phyloP scores from a whole-genome alignment of 176 grass and related monocot species.

The Cymbopogon citratus region DNA sequence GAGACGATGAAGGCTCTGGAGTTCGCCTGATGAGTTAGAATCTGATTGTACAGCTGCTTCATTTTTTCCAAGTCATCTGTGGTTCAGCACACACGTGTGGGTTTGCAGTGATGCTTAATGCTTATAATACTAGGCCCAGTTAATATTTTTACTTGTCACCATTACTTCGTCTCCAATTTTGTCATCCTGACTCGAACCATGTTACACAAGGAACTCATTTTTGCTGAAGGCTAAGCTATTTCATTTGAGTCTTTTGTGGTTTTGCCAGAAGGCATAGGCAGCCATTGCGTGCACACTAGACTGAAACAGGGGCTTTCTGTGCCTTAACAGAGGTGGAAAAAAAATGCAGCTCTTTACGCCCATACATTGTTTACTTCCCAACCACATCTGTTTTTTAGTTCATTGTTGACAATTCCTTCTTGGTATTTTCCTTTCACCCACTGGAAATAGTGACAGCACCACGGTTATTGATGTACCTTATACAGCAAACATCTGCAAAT shows the following conservation, averaged over 20 bases:
- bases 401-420: too few relatives aligned
- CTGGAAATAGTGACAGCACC: too few relatives aligned
- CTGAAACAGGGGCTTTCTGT: not conserved
- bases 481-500: too few relatives aligned
- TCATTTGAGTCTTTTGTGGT: not conserved
- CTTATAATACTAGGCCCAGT: not conserved
- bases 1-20: constrained; percentile 37
- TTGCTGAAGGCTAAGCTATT: not conserved
- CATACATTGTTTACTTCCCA: too few relatives aligned
- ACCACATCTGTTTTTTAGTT: too few relatives aligned
- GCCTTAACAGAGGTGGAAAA: not conserved
- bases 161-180: not conserved
- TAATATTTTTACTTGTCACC: not conserved
- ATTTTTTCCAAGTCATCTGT: not conserved
- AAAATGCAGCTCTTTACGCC: too few relatives aligned
- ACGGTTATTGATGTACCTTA: too few relatives aligned
- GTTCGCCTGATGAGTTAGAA: not conserved
- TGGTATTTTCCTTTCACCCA: too few relatives aligned
- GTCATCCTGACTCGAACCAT: not conserved
- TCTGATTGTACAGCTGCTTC: constrained; percentile 5
- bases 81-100: not conserved
- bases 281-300: not conserved
- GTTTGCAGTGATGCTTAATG: not conserved
- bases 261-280: not conserved
- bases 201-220: not conserved